Evolutionary conservation across 2,329 filamentous ascomycete species (phyloP).

Genomic region (Lojkania enalia): DNA sequence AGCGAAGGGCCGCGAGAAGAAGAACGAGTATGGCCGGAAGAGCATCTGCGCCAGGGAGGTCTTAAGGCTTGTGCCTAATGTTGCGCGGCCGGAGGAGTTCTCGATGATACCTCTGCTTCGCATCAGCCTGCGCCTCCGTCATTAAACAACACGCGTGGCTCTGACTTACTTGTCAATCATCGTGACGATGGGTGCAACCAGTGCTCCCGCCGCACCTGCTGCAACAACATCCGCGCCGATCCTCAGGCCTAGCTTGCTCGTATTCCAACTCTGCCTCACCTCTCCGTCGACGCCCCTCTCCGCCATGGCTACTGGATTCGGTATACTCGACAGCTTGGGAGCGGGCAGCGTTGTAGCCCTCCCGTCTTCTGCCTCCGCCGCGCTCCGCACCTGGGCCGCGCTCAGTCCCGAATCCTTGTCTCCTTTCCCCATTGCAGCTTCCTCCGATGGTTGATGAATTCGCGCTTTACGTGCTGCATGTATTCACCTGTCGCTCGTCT

Average conservation of each 20-base stretch:
- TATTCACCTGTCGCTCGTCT: conserved; percentile 17
- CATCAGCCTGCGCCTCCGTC: conserved; percentile 1
- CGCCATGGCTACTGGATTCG: neutral
- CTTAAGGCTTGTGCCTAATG: conserved; percentile 63
- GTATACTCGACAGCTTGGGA: conserved; percentile 5
- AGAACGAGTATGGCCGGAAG: conserved; percentile 61
- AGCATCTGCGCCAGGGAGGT: conserved; percentile 61
- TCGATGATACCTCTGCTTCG: conserved; percentile 69
- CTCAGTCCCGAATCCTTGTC: neutral
- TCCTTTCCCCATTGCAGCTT: conserved; percentile 37
- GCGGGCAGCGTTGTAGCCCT: conserved; percentile 7
- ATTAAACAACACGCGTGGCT: neutral
- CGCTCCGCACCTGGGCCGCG: conserved; percentile 7
- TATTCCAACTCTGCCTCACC: conserved; percentile 68
- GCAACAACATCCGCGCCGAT: conserved; percentile 69
- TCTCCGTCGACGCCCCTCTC: neutral
- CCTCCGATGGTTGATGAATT: conserved; percentile 32
- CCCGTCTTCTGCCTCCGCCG: conserved; percentile 7
- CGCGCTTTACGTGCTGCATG: conserved; percentile 35
- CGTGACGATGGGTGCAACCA: conserved; percentile 82
- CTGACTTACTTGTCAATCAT: conserved; percentile 77
- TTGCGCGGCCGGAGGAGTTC: conserved; percentile 71
- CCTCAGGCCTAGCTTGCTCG: conserved; percentile 68
- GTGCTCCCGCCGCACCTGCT: conserved; percentile 70
- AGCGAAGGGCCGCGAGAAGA: conserved; percentile 68